Evolutionary conservation across 805 yeast genomes (phyloP).

Genomic region (Vanderwaltozyma verrucispora): DNA sequence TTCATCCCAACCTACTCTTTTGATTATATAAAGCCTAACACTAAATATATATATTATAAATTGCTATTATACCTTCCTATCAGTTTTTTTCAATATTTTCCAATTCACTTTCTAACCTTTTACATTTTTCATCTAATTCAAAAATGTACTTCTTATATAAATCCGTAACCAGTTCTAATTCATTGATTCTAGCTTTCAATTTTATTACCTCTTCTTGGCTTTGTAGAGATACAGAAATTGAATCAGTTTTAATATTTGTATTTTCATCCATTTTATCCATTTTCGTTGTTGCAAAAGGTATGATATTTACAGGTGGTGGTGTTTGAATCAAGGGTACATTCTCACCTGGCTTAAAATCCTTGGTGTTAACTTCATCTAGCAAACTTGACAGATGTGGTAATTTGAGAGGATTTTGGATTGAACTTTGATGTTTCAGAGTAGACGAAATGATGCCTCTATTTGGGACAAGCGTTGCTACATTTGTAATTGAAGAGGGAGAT

Average conservation of each 20-base stretch:
- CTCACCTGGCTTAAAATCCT: too few species aligned
- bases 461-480: too few species aligned
- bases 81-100: neutral
- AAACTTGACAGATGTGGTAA: neutral
- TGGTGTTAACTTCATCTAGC: neutral
- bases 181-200: constrained; percentile 70
- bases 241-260: too few species aligned
- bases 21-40: too few species aligned
- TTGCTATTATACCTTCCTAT: too few species aligned
- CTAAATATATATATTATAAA: too few species aligned
- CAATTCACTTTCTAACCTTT: constrained; percentile 9
- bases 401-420: neutral
- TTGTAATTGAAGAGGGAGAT: too few species aligned
- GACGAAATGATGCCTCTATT: too few species aligned
- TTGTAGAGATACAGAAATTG: constrained; percentile 7
- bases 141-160: constrained; percentile 70
- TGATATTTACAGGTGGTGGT: neutral
- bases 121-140: constrained; percentile 52
- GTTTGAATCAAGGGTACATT: neutral
- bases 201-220: constrained; percentile 30
- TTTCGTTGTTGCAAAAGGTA: neutral
- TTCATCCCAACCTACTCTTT: too few species aligned
- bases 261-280: neutral
- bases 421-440: neutral
- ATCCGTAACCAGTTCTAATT: constrained; percentile 84